Evolutionary conservation across 1,284 basidiomycete species (phyloP), one percentile per base, ranked within the genome.

Genomic region (Moesziomyces aphidis): DNA sequence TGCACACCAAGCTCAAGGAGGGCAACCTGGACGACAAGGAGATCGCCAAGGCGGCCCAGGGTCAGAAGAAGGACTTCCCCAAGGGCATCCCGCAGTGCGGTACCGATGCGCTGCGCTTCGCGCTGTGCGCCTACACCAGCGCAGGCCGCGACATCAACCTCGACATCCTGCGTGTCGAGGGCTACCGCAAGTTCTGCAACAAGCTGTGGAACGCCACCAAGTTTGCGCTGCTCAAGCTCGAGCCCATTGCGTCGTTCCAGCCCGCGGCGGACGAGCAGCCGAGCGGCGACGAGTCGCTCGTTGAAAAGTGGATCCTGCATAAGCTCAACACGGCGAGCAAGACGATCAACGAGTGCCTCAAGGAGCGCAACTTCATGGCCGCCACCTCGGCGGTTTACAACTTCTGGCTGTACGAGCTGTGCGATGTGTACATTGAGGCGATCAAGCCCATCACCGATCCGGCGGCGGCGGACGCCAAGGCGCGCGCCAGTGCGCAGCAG

Each of bases 151-250:
- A 84, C 58, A 81, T 84, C 65, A 83, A 83, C 67, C 77, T 99
- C 71, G 95, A 99, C 85, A 95, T 99, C 80, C 86, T 93, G 72
- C 91, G 95, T 69, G 95, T 99, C n/a, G 96, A 99, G 86, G 96
- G 96, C 7, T 99, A 99, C 87, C 91, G 97, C 85, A 99, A 99
- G 81, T 86, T 98, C 88, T 99, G 97, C 88, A 99, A 99, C 88
- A 99, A 99, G 88, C 91, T 99, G 31, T 99, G 97, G 90, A 99
- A 99, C 85, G 97, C 97, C 1, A 99, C 95, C 63, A 96, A 96
- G 86, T 99, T 99, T 81, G 96, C 95, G 24, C 75, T 84, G 34
- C 67, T 83, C 60, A 84, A 84, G 72, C 79, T 84, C 43, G 80
- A 84, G 57, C 73, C 74, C 42, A 68, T 73, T 23, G 76, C 71